Percentiles rank a stretch among this genome's conserved stretches.
These are phyloP conservation scores for Leishmania turanica DNA, from an alignment of 208 protist species.

Conservation along the genomic window DNA sequence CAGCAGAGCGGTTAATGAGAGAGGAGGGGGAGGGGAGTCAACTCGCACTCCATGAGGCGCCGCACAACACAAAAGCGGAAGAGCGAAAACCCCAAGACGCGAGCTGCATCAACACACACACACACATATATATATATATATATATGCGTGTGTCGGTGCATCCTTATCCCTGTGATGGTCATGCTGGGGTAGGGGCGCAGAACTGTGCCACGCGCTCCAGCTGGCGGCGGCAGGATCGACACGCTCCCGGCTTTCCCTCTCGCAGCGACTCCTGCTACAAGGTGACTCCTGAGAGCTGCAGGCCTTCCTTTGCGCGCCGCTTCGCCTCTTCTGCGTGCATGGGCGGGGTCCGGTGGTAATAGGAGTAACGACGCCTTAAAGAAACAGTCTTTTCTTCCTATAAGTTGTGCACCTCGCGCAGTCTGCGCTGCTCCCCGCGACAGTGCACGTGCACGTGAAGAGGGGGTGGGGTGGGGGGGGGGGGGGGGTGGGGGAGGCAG, in stretches of 20 bases:
- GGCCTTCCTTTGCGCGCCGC: neutral
- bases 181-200: neutral
- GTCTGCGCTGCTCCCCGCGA: neutral
- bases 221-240: neutral
- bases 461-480: too few species aligned
- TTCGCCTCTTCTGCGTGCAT: neutral
- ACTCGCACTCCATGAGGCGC: neutral
- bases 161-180: neutral
- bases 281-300: neutral
- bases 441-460: neutral
- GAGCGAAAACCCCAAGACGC: neutral
- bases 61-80: neutral
- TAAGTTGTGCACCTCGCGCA: neutral
- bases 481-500: accelerated
- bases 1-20: neutral
- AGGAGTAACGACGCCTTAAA: neutral
- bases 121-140: neutral
- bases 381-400: neutral
- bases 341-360: neutral
- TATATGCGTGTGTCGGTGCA: neutral
- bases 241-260: neutral
- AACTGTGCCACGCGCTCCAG: neutral
- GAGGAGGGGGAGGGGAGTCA: neutral
- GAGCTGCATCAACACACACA: neutral
- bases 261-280: neutral